A percentile compares a stretch with the other conserved stretches of the same genome.
Evolutionary conservation across 179 eudicot genomes (phyloP).

Genomic region (Silene coronaria): DNA sequence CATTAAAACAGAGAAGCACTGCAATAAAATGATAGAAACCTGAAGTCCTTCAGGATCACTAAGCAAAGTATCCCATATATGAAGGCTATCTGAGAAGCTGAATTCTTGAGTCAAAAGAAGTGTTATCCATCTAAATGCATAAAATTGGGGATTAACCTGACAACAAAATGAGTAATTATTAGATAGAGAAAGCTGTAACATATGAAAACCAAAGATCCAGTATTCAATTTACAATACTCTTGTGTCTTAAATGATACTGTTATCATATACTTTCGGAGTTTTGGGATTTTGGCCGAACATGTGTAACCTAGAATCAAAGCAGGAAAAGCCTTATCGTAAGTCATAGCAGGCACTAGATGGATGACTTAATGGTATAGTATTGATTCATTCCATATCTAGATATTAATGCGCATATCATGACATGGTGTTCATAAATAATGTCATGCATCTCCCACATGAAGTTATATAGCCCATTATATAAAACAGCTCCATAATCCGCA

Average conservation of each 20-base stretch:
- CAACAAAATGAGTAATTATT: constrained; percentile 18
- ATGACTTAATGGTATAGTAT: background rate
- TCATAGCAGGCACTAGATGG: background rate
- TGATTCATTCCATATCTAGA: background rate
- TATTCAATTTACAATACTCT: background rate
- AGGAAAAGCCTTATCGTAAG: background rate
- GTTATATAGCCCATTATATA: background rate
- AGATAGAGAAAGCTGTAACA: constrained; percentile 6
- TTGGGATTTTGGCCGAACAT: background rate
- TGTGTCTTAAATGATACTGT: constrained; percentile 1
- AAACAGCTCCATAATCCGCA: background rate
- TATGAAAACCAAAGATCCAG: background rate
- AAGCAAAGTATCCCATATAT: constrained; percentile 89
- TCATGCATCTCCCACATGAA: background rate
- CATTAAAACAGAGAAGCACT: background rate
- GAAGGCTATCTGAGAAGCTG: constrained; percentile 75
- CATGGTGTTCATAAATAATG: background rate
- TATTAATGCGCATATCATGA: background rate
- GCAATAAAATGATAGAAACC: constrained; percentile 29
- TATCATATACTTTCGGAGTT: background rate
- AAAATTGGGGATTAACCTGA: constrained; percentile 98
- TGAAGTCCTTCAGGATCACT: constrained; percentile 98
- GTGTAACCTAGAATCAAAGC: background rate
- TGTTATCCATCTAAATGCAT: constrained; percentile 98
- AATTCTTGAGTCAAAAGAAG: constrained; percentile 98